phyloP scores from a whole-genome alignment of 148 eudicot genomes.

The Amaranthus hypochondriacus region DNA sequence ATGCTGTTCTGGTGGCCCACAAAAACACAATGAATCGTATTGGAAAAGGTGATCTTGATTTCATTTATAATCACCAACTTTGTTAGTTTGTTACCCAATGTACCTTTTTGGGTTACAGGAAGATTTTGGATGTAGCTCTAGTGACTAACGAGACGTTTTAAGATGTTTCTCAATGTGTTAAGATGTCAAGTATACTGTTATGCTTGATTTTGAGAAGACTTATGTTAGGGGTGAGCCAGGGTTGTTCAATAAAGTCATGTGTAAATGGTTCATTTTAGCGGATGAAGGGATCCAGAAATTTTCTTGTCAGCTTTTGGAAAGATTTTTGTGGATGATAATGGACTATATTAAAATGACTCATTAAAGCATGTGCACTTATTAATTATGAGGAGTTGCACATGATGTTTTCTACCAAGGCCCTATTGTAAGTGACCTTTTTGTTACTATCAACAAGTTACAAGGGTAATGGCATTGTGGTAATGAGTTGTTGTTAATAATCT shows the following conservation, averaged over 20 bases:
- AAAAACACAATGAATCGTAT: conserved; percentile 66
- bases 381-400: too few relatives aligned
- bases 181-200: neutral
- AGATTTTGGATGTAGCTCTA: neutral
- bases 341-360: too few relatives aligned
- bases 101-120: neutral
- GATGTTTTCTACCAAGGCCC: too few relatives aligned
- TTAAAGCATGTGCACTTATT: too few relatives aligned
- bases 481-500: too few relatives aligned
- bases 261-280: too few relatives aligned
- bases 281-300: too few relatives aligned
- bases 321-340: too few relatives aligned
- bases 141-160: neutral
- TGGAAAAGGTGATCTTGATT: conserved; percentile 45
- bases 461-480: too few relatives aligned
- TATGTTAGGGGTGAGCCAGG: neutral
- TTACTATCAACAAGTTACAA: too few relatives aligned
- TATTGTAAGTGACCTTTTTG: too few relatives aligned
- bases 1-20: conserved; percentile 81
- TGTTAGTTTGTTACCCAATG: neutral
- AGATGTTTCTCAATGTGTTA: neutral
- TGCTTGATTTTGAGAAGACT: neutral
- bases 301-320: too few relatives aligned
- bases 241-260: neutral
- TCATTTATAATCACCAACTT: neutral